Evolutionary conservation across 495 filamentous ascomycete genomes (phyloP).

Genomic region (Jackrogersella multiformis): DNA sequence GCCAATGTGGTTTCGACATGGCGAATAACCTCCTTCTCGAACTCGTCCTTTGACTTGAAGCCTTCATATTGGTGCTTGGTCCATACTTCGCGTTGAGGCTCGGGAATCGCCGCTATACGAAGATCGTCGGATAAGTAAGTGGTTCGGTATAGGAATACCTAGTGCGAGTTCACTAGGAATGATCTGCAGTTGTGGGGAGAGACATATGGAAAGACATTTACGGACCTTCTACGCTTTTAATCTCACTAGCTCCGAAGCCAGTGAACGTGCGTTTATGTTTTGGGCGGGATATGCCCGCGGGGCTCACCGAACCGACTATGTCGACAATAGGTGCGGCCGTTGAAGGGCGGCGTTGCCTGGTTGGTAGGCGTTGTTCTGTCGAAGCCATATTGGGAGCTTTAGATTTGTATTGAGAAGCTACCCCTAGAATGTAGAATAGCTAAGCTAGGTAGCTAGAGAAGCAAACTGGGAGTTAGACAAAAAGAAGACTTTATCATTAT

Average conservation of each 20-base stretch:
- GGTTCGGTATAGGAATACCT: constrained; percentile 14
- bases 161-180: constrained; percentile 46
- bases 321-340: constrained; percentile 83
- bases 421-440: background rate
- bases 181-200: background rate
- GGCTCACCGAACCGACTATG: constrained; percentile 81
- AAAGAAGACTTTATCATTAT: constrained; percentile 14
- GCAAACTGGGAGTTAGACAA: constrained; percentile 7
- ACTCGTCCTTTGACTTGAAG: constrained; percentile 75
- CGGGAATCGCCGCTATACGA: constrained; percentile 74
- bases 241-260: constrained; percentile 87
- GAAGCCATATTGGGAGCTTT: constrained; percentile 48
- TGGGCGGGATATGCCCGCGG: constrained; percentile 74
- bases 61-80: constrained; percentile 73
- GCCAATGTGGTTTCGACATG: constrained; percentile 98
- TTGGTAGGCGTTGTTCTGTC: constrained; percentile 45
- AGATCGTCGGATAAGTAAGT: constrained; percentile 24
- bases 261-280: constrained; percentile 97
- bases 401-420: constrained; percentile 11
- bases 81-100: constrained; percentile 89
- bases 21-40: constrained; percentile 82
- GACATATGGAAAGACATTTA: constrained; percentile 5
- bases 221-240: constrained; percentile 87
- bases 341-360: constrained; percentile 71
- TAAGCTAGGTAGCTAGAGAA: constrained; percentile 2